A percentile compares a stretch with the other conserved stretches of the same genome.
Evolutionary conservation across 75 land plant genomes (phyloP).

Genomic region (Gnetum montanum): DNA sequence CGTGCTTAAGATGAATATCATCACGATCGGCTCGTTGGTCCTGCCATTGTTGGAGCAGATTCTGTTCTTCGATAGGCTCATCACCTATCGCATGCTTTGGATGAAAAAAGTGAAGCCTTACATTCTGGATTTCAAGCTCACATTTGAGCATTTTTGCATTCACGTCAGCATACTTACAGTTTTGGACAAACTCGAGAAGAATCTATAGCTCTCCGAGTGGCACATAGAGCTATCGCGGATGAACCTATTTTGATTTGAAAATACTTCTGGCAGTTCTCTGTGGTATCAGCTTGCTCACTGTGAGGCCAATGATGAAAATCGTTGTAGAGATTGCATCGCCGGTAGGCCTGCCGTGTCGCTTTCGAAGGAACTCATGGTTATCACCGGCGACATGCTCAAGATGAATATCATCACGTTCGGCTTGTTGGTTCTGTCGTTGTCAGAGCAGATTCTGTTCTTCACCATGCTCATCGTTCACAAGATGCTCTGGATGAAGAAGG

Average conservation of each 20-base stretch:
- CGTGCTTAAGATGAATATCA: slow-evolving; percentile 35
- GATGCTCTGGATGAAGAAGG: slow-evolving; percentile 12
- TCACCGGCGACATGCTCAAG: slow-evolving; percentile 48
- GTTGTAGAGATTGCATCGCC: slow-evolving; percentile 24
- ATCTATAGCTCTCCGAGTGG: slow-evolving; percentile 29
- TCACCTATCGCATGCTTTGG: slow-evolving; percentile 19
- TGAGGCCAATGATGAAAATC: slow-evolving; percentile 66
- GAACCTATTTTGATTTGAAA: slow-evolving; percentile 52
- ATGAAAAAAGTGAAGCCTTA: slow-evolving; percentile 31
- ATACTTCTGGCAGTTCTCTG: slow-evolving; percentile 49
- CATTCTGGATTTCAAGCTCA: slow-evolving; percentile 61
- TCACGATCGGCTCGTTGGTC: slow-evolving; percentile 35
- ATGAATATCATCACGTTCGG: slow-evolving; percentile 35
- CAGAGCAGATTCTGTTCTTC: slow-evolving; percentile 40
- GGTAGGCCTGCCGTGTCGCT: too few relatives aligned
- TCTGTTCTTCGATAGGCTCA: slow-evolving; percentile 24
- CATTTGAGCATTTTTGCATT: slow-evolving; percentile 65
- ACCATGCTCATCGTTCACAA: slow-evolving; percentile 18
- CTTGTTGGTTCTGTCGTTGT: slow-evolving; percentile 31
- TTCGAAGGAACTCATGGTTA: slow-evolving; percentile 43
- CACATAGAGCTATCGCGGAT: slow-evolving; percentile 58
- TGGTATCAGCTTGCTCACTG: slow-evolving; percentile 58
- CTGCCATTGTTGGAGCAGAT: slow-evolving; percentile 41
- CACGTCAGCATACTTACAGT: slow-evolving; percentile 42
- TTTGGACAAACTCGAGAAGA: slow-evolving; percentile 49